A percentile compares a stretch with the other conserved stretches of the same genome.
phyloP scores from a whole-genome alignment of 225 moss, liverwort and hornwort species.

The Marchantia paleacea region DNA sequence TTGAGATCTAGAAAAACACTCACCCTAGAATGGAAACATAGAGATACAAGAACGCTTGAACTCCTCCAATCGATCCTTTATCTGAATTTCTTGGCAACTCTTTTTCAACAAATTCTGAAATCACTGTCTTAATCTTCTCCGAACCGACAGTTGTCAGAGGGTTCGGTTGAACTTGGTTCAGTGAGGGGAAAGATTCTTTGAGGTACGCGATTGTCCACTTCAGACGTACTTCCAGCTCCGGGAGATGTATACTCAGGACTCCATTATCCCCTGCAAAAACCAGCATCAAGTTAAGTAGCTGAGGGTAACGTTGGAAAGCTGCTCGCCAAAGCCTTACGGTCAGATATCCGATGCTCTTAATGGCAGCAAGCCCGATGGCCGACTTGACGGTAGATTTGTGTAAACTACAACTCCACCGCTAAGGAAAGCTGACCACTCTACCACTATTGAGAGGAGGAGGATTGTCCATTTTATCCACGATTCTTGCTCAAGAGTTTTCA shows the following conservation, averaged over 20 bases:
- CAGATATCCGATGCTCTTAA: neutral
- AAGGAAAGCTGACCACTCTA: too few species aligned
- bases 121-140: slow-evolving; percentile 42
- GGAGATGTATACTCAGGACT: slow-evolving; percentile 55
- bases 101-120: slow-evolving; percentile 56
- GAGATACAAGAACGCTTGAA: slow-evolving; percentile 74
- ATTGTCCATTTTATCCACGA: too few species aligned
- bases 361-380: neutral
- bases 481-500: too few species aligned
- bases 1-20: slow-evolving; percentile 8
- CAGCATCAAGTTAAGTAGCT: neutral
- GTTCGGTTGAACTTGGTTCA: slow-evolving; percentile 31
- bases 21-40: slow-evolving; percentile 82
- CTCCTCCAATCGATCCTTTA: slow-evolving; percentile 65
- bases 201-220: slow-evolving; percentile 59
- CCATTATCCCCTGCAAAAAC: slow-evolving; percentile 47
- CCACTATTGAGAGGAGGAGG: too few species aligned
- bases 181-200: slow-evolving; percentile 34
- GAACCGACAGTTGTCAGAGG: slow-evolving; percentile 37
- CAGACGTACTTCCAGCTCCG: slow-evolving; percentile 55
- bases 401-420: too few species aligned
- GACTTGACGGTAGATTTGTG: too few species aligned
- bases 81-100: slow-evolving; percentile 39
- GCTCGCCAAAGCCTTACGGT: neutral
- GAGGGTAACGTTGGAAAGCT: neutral